Evolutionary conservation across 2,329 filamentous ascomycete species (phyloP).

Genomic region (Aureobasidium sp.): DNA sequence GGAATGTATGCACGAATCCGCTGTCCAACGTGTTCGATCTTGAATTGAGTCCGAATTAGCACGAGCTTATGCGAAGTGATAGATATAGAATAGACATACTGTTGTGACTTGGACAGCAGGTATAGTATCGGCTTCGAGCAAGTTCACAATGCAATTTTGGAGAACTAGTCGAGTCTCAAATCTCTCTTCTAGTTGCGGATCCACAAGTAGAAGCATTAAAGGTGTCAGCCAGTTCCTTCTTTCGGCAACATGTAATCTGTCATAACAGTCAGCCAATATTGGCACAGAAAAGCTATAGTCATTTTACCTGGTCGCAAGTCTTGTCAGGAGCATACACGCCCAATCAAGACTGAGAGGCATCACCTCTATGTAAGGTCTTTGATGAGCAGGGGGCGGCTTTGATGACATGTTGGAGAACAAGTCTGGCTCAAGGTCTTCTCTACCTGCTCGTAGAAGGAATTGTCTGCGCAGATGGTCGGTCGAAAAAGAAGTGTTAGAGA

Average conservation of each 20-base stretch:
- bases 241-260: conserved; percentile 35
- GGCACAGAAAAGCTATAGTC: background rate
- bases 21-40: conserved; percentile 3
- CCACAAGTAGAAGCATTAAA: conserved; percentile 26
- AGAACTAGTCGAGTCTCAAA: conserved; percentile 21
- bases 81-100: conserved; percentile 14
- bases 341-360: background rate
- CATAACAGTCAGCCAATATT: background rate
- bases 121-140: conserved; percentile 26
- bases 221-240: conserved; percentile 38
- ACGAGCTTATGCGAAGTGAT: conserved; percentile 16
- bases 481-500: background rate
- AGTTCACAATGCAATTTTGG: conserved; percentile 28
- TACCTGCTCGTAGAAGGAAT: background rate
- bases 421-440: conserved; percentile 9
- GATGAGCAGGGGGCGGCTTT: conserved; percentile 15
- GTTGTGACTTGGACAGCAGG: conserved; percentile 20
- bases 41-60: conserved; percentile 16
- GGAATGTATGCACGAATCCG: conserved; percentile 30
- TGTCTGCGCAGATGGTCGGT: conserved; percentile 13
- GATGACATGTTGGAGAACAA: background rate
- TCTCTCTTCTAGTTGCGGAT: conserved; percentile 26
- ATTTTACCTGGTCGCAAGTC: background rate
- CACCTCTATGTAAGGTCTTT: conserved; percentile 11
- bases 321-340: background rate